phyloP scores from a whole-genome alignment of 257 asterid genomes.

The Petunia secreta region DNA sequence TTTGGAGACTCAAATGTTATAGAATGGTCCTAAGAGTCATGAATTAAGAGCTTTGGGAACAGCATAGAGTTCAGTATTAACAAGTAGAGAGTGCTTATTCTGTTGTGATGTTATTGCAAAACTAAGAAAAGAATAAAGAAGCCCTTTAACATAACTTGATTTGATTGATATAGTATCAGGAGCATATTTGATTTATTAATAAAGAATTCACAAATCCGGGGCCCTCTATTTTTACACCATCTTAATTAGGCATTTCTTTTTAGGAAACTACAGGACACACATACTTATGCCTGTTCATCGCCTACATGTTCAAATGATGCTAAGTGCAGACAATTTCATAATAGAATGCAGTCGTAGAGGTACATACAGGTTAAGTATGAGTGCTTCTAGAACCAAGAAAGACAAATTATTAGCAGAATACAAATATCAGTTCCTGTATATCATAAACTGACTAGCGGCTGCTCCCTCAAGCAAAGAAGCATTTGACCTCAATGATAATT shows the following conservation, averaged over 20 bases:
- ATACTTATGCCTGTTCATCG: not conserved
- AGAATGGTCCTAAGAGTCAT: not conserved
- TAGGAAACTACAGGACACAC: not conserved
- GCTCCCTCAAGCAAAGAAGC: not conserved
- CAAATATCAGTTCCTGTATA: not conserved
- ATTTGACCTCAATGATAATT: not conserved
- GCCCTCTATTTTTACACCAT: not conserved
- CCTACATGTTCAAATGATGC: not conserved
- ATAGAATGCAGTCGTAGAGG: conserved; percentile 1
- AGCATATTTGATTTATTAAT: not conserved
- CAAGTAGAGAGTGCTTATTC: not conserved
- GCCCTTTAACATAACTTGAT: not conserved
- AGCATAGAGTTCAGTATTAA: not conserved
- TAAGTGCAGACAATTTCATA: not conserved
- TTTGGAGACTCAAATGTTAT: conserved; percentile 10
- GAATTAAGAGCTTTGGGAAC: not conserved
- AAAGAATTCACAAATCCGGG: not conserved
- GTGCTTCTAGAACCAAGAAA: not conserved
- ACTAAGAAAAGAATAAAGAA: not conserved
- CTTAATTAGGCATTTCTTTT: not conserved
- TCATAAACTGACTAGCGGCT: not conserved
- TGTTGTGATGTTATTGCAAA: not conserved
- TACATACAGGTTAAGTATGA: not conserved
- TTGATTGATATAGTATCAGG: not conserved
- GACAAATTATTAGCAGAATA: not conserved